Percentiles rank a stretch among this genome's conserved stretches.
phyloP scores from a whole-genome alignment of 2,329 filamentous ascomycete genomes.

The Byssochlamys sp. region DNA sequence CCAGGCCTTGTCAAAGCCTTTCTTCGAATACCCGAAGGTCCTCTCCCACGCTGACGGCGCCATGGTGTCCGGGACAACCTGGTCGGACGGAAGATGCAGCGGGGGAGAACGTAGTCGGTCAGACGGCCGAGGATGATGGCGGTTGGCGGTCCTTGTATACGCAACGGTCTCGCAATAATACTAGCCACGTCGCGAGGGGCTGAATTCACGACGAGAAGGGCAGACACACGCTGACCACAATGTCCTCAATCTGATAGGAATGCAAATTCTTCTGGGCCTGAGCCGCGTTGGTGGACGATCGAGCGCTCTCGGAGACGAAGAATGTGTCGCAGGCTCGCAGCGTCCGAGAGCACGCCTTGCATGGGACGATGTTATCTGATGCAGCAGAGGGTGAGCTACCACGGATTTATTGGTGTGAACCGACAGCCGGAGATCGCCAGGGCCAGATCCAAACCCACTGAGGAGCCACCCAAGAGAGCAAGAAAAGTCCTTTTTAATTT shows the following conservation, averaged over 20 bases:
- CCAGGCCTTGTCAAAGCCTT: constrained; percentile 67
- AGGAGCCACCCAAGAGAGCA: background rate
- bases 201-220: background rate
- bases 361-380: background rate
- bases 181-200: background rate
- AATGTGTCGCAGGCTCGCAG: background rate
- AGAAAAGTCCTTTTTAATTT: background rate
- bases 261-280: background rate
- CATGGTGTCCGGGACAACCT: constrained; percentile 18
- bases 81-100: background rate
- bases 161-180: background rate
- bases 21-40: constrained; percentile 37
- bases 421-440: background rate
- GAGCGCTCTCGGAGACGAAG: background rate
- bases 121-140: background rate
- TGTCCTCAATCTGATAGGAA: background rate
- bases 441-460: background rate
- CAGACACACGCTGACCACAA: background rate
- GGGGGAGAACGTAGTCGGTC: constrained; percentile 5
- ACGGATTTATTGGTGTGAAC: background rate
- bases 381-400: background rate
- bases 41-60: constrained; percentile 47
- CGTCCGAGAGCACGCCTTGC: background rate
- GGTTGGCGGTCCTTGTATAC: background rate
- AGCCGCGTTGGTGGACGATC: background rate